phyloP scores from a whole-genome alignment of 106 monocot genomes.

The Allium cepa region DNA sequence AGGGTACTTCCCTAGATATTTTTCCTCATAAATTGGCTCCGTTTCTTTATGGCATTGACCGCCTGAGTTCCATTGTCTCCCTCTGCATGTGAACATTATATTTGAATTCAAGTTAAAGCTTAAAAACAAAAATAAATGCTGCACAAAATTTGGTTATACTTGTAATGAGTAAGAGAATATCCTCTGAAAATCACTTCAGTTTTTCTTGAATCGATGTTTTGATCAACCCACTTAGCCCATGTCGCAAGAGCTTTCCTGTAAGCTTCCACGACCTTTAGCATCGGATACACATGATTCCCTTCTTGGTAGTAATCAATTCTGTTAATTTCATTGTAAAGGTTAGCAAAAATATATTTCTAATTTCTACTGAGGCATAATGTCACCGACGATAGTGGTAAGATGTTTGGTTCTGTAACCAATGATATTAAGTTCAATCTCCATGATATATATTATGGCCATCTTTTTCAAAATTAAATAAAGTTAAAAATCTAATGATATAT shows the following conservation, averaged over 20 bases:
- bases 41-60: conserved; percentile 85
- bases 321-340: conserved; percentile 8
- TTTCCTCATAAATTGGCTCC: conserved; percentile 68
- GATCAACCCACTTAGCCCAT: conserved; percentile 88
- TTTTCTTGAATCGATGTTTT: conserved; percentile 57
- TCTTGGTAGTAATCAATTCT: conserved; percentile 92
- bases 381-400: no score
- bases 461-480: no score
- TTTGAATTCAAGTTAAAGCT: background rate
- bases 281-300: conserved; percentile 67
- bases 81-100: conserved; percentile 23
- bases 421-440: no score
- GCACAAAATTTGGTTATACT: conserved; percentile 22
- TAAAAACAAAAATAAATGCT: no score
- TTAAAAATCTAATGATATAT: no score
- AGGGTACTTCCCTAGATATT: conserved; percentile 57
- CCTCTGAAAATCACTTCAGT: conserved; percentile 86
- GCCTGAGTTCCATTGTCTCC: conserved; percentile 91
- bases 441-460: no score
- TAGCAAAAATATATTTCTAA: background rate
- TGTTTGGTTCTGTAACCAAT: no score
- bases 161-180: conserved; percentile 86
- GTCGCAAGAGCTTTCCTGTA: conserved; percentile 74
- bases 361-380: no score
- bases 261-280: conserved; percentile 65